Evolutionary conservation across 345 rosid species (phyloP), one percentile per base, ranked within the genome.

Genomic region (Pistacia atlantica): DNA sequence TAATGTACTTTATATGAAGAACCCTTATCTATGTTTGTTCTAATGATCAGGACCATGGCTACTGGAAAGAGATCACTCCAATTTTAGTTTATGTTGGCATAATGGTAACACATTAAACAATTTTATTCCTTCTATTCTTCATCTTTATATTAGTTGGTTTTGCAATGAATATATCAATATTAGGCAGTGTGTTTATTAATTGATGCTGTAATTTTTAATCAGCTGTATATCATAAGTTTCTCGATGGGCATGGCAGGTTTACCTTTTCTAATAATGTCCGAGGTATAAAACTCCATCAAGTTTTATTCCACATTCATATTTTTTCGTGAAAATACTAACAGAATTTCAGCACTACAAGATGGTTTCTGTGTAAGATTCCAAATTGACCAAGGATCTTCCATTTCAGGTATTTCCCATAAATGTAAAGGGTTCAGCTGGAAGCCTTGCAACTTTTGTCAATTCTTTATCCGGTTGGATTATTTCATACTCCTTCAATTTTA

Each of bases 341-440:
- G 11, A 20, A 49, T 33, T 28, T 12, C 17, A 28, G 16, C 18
- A 14, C 18, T 4, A 17, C 18, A 54, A 13, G n/a, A 54, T 54
- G 18, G 57, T 54, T 54, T 1, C 4, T 54, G 18, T 12, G 57
- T 13, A 54, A 54, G 57, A 13, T 54, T 13, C 1, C 18, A 54
- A 37, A 38, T 1, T 65, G 48, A 14, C 4, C 13, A 4, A 37
- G 38, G 51, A 12, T 11, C 51, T 62, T 51, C 3, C 55, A 28
- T 80, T 82, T 66, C 81, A 90, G 91, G 88, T 88, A 79, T 90
- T 85, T 73, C 91, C 91, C 4, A 81, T 86, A 65, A 86, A 82
- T 67, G 69, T 90, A 10, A 86, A 88, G 60, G 90, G 87, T 11
- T 60, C 84, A 42, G 92, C 90, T 0, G 94, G 92, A 66, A 90